phyloP scores from a whole-genome alignment of 225 moss, liverwort and hornwort species.

The Lunularia cruciata region DNA sequence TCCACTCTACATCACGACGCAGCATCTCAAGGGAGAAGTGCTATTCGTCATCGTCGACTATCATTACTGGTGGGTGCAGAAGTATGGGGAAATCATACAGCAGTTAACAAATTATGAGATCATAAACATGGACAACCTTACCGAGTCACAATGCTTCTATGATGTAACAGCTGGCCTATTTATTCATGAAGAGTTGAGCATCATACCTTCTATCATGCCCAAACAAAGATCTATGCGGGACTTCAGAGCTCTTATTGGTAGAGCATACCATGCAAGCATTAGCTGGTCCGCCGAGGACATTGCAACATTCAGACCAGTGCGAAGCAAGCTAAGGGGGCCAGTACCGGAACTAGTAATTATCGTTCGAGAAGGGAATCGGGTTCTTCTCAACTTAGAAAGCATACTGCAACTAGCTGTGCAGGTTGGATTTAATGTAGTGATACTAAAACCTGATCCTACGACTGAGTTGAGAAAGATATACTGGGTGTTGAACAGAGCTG shows the following conservation, averaged over 20 bases:
- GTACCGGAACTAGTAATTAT: slow-evolving; percentile 64
- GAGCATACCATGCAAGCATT: slow-evolving; percentile 44
- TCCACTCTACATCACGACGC: slow-evolving; percentile 75
- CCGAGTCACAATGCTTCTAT: slow-evolving; percentile 66
- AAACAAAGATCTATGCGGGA: slow-evolving; percentile 47
- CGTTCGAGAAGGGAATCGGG: slow-evolving; percentile 49
- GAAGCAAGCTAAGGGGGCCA: not conserved
- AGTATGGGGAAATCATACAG: slow-evolving; percentile 57
- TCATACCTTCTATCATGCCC: slow-evolving; percentile 63
- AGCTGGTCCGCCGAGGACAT: slow-evolving; percentile 27
- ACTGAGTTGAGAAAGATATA: slow-evolving; percentile 72
- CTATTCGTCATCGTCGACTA: slow-evolving; percentile 59
- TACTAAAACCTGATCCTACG: slow-evolving; percentile 51
- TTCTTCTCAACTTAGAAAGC: slow-evolving; percentile 57
- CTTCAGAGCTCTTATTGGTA: slow-evolving; percentile 58
- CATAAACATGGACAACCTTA: slow-evolving; percentile 47
- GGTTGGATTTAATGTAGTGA: slow-evolving; percentile 57
- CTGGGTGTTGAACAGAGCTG: slow-evolving; percentile 58
- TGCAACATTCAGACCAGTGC: slow-evolving; percentile 1
- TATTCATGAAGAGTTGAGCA: slow-evolving; percentile 75
- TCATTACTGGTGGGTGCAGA: slow-evolving; percentile 75
- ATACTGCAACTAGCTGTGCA: slow-evolving; percentile 42
- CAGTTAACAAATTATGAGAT: slow-evolving; percentile 59
- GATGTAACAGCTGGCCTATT: slow-evolving; percentile 80
- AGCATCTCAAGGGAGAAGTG: slow-evolving; percentile 73